Evolutionary conservation across 164 flowering plant genomes (phyloP), one percentile per base, ranked within the genome.

Genomic region (Aristolochia californica): DNA sequence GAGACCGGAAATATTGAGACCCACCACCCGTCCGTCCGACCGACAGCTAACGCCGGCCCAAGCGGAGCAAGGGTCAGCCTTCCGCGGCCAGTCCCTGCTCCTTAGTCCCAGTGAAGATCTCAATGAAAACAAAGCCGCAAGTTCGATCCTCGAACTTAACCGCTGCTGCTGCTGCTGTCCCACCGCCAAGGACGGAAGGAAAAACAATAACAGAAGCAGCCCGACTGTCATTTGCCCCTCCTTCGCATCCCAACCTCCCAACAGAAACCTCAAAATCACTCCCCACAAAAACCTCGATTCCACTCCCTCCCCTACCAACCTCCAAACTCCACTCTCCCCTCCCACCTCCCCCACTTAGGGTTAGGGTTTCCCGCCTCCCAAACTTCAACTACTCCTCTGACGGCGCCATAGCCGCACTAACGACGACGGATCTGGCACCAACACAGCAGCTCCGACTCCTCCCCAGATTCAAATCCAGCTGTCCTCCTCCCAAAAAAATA

Each of bases 101-200:
- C 98, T 74, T 45, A 91, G 47, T 54, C 97, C 95, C 43, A 91
- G 65, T 9, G 98, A 78, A 43, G 94, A 83, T 67, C 98, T 74
- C 56, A 91, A 75, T 24, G 68, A 53, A 45, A 79, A 70, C 56
- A 91, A 64, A 34, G 90, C 89, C 18, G 45, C 60, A 22, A 66
- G 57, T 58, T 93, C 98, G 7, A 25, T 18, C 13, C n/a, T 12
- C 1, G 68, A 66, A 57, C 48, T 62, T 56, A 62, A 40, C 20
- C 53, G 71, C 47, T 26, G 47, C 34, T 25, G 60, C 38, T 45
- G 38, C 60, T 45, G 50, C 60, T 45, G 51, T 13, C 40, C 66
- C 17, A 68, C 64, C 48, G 72, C 53, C 12, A 43, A 52, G 55
- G 55, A 38, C 13, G 63, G 48, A 5, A 68, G 54, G 14, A 68